Percentiles rank a stretch among this genome's conserved stretches.
These are phyloP conservation scores for Eimeria sp. DNA, from an alignment of 169 alveolate genomes.

Conservation along the genomic window DNA sequence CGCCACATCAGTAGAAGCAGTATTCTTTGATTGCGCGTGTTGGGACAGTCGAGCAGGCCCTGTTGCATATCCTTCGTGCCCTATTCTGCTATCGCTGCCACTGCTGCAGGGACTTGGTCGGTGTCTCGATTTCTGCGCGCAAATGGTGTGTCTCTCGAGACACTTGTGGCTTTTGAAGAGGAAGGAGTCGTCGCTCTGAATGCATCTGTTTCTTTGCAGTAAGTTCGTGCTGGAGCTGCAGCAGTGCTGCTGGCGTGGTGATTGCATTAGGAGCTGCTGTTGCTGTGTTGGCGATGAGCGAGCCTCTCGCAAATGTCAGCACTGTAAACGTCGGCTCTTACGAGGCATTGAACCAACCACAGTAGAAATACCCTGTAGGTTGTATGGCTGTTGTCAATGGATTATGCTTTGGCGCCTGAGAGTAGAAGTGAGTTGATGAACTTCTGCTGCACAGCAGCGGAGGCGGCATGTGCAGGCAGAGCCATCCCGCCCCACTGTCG, in stretches of 20 bases:
- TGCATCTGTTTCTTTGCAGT: slow-evolving; percentile 40
- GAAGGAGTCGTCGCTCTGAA: slow-evolving; percentile 55
- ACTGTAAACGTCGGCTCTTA: neutral
- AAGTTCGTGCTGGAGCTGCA: neutral
- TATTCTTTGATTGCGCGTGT: neutral
- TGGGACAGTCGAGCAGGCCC: neutral
- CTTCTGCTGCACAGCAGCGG: neutral
- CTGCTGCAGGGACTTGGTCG: slow-evolving; percentile 65
- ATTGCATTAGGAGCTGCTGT: neutral
- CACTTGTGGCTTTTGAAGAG: slow-evolving; percentile 50
- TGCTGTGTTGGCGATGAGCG: neutral
- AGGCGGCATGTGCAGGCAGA: neutral
- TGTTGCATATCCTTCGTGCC: neutral
- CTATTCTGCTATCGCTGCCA: neutral
- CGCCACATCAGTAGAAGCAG: neutral
- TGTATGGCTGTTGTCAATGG: neutral
- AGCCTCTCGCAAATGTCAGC: neutral
- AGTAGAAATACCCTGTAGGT: neutral
- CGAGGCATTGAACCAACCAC: neutral
- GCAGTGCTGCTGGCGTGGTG: neutral
- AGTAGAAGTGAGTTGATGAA: neutral
- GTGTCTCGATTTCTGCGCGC: slow-evolving; percentile 70
- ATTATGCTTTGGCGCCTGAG: neutral
- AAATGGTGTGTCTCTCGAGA: slow-evolving; percentile 50
- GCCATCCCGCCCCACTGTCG: neutral